Percentiles rank a stretch among this genome's conserved stretches.
phyloP scores from a whole-genome alignment of 129 eudicot genomes.

The Apium graveolens region DNA sequence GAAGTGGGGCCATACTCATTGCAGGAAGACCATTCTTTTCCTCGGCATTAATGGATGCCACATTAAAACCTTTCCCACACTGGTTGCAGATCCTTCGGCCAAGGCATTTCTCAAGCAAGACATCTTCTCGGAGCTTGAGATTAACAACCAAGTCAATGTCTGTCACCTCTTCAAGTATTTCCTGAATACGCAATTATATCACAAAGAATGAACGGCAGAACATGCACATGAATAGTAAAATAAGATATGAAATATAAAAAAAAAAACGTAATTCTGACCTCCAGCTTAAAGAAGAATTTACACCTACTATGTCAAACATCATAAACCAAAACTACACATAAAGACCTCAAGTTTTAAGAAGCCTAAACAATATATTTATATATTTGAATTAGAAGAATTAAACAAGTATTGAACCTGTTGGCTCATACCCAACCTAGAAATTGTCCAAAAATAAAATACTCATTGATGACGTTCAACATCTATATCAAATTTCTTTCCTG shows the following conservation, averaged over 20 bases:
- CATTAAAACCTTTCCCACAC: constrained; percentile 68
- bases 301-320: background rate
- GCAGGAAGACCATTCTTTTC: constrained; percentile 71
- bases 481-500: background rate
- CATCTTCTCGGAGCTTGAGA: constrained; percentile 81
- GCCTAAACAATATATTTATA: background rate
- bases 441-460: background rate
- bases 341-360: background rate
- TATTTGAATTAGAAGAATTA: background rate
- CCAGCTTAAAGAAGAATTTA: background rate
- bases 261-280: background rate
- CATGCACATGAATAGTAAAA: background rate
- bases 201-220: background rate
- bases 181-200: constrained; percentile 34
- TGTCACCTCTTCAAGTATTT: constrained; percentile 74
- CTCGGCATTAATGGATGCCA: constrained; percentile 64
- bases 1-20: constrained; percentile 78
- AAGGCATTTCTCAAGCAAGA: constrained; percentile 82
- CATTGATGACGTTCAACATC: background rate
- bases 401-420: background rate
- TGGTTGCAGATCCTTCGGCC: constrained; percentile 82
- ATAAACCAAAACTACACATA: background rate
- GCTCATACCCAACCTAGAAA: background rate
- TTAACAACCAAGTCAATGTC: constrained; percentile 93
- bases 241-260: background rate